Conservation (phyloP, 108 stramenopile species). For the Nitzschia sp. region DNA sequence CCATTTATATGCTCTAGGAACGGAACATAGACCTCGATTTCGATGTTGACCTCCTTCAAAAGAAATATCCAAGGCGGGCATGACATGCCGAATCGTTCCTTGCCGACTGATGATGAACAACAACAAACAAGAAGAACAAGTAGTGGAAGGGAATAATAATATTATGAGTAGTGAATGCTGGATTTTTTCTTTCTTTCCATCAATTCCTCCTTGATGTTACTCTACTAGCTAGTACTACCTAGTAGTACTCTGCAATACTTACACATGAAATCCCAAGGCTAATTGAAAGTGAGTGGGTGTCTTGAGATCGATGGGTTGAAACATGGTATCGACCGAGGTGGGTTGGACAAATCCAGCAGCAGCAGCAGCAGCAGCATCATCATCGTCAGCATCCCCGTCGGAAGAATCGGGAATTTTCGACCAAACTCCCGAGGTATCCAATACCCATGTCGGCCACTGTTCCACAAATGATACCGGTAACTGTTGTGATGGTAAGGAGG, state of each 20-base stretch:
- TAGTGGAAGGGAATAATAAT: no score
- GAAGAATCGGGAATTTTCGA: conserved; percentile 14
- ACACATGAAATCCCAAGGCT: conserved; percentile 36
- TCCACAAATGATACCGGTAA: not conserved
- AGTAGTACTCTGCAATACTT: conserved; percentile 13
- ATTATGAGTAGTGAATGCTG: no score
- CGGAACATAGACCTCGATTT: conserved; percentile 40
- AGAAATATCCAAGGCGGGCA: conserved; percentile 38
- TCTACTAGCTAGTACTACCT: no score
- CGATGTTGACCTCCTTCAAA: conserved; percentile 18
- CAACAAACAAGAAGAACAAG: not conserved
- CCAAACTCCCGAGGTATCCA: conserved; percentile 6
- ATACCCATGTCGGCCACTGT: conserved; percentile 31
- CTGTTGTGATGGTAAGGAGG: not conserved
- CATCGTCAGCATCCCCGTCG: no score
- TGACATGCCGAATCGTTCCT: conserved; percentile 34
- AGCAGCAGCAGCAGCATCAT: no score
- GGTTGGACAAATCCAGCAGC: conserved; percentile 41
- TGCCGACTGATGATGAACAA: conserved; percentile 14
- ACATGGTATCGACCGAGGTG: conserved; percentile 26
- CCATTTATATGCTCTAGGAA: conserved; percentile 38
- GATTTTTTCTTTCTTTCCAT: no score
- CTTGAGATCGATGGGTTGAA: conserved; percentile 36
- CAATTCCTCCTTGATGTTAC: no score
- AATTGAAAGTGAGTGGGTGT: conserved; percentile 22